Base-by-base conservation (phyloP, 208 protist species). In the Wallacemonas collosoma region DNA sequence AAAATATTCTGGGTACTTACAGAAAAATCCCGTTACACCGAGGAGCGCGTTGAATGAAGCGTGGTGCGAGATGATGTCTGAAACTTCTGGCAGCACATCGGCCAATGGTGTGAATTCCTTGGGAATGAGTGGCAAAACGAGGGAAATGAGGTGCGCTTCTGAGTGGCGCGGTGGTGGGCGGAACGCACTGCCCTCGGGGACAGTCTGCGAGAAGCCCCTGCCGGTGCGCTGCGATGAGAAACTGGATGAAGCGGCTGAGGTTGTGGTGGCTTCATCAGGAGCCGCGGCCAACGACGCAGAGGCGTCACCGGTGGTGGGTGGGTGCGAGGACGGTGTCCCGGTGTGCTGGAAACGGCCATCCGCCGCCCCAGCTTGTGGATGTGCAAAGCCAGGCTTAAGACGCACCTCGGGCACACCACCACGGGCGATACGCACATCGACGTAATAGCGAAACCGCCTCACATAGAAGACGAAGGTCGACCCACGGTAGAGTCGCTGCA, bases 1-100 rank as follows among this genome's bases (percentile, higher is more conserved):
- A 69, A 97, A 93, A 71, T 97, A 97, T 67, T 95, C 87, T 2
- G 87, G 87, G 71, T 97, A 94, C 77, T 94, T 94, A 45, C 90
- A 88, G 45, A 97, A 82, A 38, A 95, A 69, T 17, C 89, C 92
- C 5, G 79, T 89, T 41, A 94, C 86, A 14, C 92, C 92, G 4
- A 95, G 82, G 1, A 88, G 86, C 8, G 89, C 41, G 69, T 95
- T 85, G 73, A 95, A 95, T 2, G 86, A 84, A 2, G 89, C 86
- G 77, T 97, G 89, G 4, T 82, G 83, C 14, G 89, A 87, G 11
- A 97, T 77, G 26, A 95, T 85, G 51, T 89, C 83, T 26, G 89
- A 85, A 4, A 95, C 81, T n/a, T 94, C 87, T 43, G 83, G 81
- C 64, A 97, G 62, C 57, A 97, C 82, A 26, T 84, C 81, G 36